Evolutionary conservation across 345 rosid genomes (phyloP), one percentile per base, ranked within the genome.

Genomic region (Rubroshorea leprosula): DNA sequence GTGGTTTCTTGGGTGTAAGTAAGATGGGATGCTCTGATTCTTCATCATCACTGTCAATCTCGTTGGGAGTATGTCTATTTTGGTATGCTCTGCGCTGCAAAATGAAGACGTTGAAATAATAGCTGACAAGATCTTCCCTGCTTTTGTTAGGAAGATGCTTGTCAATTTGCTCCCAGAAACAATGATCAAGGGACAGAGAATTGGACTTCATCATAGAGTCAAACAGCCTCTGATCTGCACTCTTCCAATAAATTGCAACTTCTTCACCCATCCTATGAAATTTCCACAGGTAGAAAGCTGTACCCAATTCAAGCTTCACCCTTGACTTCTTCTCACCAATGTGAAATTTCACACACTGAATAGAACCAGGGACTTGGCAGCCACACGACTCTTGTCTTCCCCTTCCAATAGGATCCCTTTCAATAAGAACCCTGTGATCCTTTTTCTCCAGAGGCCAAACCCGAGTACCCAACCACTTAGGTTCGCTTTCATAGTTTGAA

Each of bases 341-440:
- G 41, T 90, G 97, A 76, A 85, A 93, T 58, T 82, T 79, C 29
- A 87, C 80, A 60, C 99, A 93, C 60, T 78, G 83, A 7, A 64
- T 5, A 55, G 99, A 93, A 64, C 74, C 83, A 54, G 55, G 81
- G 58, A 58, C 48, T 29, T 65, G 68, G 63, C 99, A 93, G 51
- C 99, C 90, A 65, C 99, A 89, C 51, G 75, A 62, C 60, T 83
- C 88, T 60, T 71, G 76, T 62, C 97, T 85, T 68, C 94, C 97
- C 73, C 78, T 89, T 29, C 99, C 99, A 25, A 93, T 87, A 1
- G 77, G 92, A 62, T 85, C 94, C 69, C 91, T 72, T 78, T 93
- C 96, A 24, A 89, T 71, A n/a, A 87, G 69, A 63, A 51, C 17
- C 27, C 51, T 76, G 24, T 11, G 55, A 50, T 71, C 71, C 25